Evolutionary conservation across 179 eudicot species (phyloP).

Genomic region (Beta corolliflora): DNA sequence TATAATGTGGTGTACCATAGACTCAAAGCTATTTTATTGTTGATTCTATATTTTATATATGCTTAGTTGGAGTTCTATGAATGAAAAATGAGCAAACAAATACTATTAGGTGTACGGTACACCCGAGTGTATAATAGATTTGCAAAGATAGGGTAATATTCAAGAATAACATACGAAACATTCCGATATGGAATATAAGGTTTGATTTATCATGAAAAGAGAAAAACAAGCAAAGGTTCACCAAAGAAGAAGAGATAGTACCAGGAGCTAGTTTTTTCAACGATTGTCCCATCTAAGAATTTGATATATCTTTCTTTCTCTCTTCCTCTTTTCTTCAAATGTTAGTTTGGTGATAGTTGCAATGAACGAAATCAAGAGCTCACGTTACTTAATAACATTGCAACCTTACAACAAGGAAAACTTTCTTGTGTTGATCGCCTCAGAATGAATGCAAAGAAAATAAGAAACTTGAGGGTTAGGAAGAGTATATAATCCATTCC

Average conservation of each 20-base stretch:
- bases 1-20: no score
- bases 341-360: constrained; percentile 1
- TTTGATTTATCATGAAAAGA: neutral
- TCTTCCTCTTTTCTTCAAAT: neutral
- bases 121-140: no score
- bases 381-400: neutral
- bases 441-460: neutral
- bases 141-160: no score
- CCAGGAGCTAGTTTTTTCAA: constrained; percentile 45
- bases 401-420: neutral
- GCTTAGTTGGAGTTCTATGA: no score
- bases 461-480: constrained; percentile 28
- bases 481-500: constrained; percentile 37
- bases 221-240: neutral
- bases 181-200: no score
- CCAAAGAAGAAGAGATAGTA: constrained; percentile 13
- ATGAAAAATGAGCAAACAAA: no score
- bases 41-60: no score
- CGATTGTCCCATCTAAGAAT: constrained; percentile 43
- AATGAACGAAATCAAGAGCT: neutral
- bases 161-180: no score
- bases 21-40: no score
- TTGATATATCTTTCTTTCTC: neutral
- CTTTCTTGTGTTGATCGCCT: neutral
- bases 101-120: no score